Evolutionary conservation across 164 flowering plant genomes (phyloP).

Genomic region (Dillenia suffruticosa): DNA sequence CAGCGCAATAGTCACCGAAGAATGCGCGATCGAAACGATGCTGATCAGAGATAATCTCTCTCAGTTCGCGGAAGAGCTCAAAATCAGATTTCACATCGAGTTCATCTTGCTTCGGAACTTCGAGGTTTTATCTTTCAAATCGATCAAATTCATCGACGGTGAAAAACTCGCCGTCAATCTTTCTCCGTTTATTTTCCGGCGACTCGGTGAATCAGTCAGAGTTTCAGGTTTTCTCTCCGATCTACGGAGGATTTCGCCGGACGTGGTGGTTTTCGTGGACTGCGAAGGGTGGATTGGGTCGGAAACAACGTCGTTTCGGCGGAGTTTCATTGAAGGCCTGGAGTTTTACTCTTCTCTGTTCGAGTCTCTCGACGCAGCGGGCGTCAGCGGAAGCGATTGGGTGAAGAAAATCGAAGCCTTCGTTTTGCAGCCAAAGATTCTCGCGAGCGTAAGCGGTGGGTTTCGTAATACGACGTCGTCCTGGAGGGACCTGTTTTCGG

Average conservation of each 20-base stretch:
- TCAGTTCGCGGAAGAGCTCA: slow-evolving; percentile 69
- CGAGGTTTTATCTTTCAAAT: slow-evolving; percentile 44
- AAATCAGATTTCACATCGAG: slow-evolving; percentile 53
- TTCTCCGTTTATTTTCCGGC: slow-evolving; percentile 52
- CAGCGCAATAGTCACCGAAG: slow-evolving; percentile 67
- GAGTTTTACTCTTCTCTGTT: slow-evolving; percentile 64
- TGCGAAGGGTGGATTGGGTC: slow-evolving; percentile 43
- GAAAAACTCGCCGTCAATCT: slow-evolving; percentile 57
- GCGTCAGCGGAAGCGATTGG: slow-evolving; percentile 34
- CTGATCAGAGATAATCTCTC: slow-evolving; percentile 55
- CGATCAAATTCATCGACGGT: slow-evolving; percentile 52
- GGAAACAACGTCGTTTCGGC: slow-evolving; percentile 43
- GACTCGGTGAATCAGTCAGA: slow-evolving; percentile 24
- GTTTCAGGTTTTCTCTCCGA: slow-evolving; percentile 38
- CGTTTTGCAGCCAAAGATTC: slow-evolving; percentile 57
- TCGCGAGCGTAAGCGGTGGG: slow-evolving; percentile 32
- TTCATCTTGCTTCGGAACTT: slow-evolving; percentile 45
- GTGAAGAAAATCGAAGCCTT: slow-evolving; percentile 54
- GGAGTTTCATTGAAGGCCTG: slow-evolving; percentile 49
- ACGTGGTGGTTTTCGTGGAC: slow-evolving; percentile 60
- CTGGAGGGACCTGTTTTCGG: slow-evolving; percentile 57
- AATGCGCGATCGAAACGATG: slow-evolving; percentile 44
- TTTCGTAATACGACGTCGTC: slow-evolving; percentile 32
- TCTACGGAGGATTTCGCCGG: slow-evolving; percentile 50
- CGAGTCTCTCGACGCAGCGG: slow-evolving; percentile 75